Evolutionary conservation across 2,329 filamentous ascomycete species (phyloP).

Genomic region (Verticillium tricorpus): DNA sequence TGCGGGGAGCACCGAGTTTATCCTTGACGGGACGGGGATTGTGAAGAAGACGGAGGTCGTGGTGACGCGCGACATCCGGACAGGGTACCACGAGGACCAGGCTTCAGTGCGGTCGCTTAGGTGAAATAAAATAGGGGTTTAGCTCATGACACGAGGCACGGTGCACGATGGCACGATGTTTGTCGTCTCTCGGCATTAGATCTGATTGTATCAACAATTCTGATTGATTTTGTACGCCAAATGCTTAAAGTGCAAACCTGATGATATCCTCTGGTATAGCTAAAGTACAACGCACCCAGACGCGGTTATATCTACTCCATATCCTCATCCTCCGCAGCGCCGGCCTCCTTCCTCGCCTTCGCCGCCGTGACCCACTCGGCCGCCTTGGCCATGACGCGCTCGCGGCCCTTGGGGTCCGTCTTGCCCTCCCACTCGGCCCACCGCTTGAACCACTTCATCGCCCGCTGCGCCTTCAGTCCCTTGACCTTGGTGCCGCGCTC

Average conservation of each 20-base stretch:
- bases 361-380: slow-evolving; percentile 61
- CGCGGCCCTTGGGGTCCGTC: slow-evolving; percentile 47
- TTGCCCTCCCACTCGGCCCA: slow-evolving; percentile 87
- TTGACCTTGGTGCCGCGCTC: slow-evolving; percentile 69
- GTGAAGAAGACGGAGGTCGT: slow-evolving; percentile 12
- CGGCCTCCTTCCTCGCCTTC: slow-evolving; percentile 39
- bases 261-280: not conserved
- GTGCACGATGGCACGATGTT: not conserved
- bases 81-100: not conserved
- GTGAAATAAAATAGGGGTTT: not conserved
- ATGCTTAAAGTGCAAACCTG: not conserved
- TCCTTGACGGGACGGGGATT: slow-evolving; percentile 3
- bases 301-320: not conserved
- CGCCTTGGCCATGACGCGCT: slow-evolving; percentile 67
- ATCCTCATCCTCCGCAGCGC: slow-evolving; percentile 22
- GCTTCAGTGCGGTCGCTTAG: not conserved
- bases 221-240: not conserved
- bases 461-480: slow-evolving; percentile 74
- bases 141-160: not conserved
- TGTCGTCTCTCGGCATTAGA: not conserved
- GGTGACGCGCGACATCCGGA: slow-evolving; percentile 4
- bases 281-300: not conserved
- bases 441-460: slow-evolving; percentile 83
- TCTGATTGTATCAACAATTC: not conserved
- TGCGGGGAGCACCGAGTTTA: slow-evolving; percentile 8